These are phyloP conservation scores for Termitomyces sp. DNA, from an alignment of 768 basidiomycete genomes.

Conservation along the genomic window DNA sequence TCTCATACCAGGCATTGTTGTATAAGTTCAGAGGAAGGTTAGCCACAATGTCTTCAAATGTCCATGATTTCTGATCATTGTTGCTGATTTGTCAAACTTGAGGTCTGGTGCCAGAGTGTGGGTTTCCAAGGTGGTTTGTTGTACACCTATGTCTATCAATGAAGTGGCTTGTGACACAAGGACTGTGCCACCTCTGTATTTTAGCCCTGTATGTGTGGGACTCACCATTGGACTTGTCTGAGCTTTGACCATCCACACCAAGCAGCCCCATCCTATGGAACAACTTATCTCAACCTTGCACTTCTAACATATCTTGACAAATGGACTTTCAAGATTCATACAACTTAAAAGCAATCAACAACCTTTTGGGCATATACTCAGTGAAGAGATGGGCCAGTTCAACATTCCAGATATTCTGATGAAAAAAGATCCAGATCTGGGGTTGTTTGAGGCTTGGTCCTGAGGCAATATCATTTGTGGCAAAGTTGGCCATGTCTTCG, in stretches of 20 bases:
- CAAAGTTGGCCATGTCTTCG: neutral
- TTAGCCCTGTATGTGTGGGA: neutral
- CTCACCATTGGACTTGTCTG: neutral
- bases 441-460: neutral
- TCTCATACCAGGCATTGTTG: neutral
- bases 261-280: neutral
- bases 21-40: neutral
- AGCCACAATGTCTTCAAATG: neutral
- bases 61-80: neutral
- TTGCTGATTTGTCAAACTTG: neutral
- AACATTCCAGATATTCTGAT: neutral
- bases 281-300: neutral
- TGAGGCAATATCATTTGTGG: neutral
- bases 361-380: neutral
- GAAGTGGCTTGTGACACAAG: neutral
- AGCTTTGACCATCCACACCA: neutral
- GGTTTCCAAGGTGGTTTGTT: neutral
- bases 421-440: neutral
- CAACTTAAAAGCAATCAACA: neutral
- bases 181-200: neutral
- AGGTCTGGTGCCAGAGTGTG: neutral
- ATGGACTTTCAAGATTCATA: neutral
- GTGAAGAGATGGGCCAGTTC: neutral
- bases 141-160: neutral
- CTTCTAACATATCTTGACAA: neutral